Evolutionary conservation across 306 rosid genomes (phyloP), one percentile per base, ranked within the genome.

Genomic region (Sindora glabra): DNA sequence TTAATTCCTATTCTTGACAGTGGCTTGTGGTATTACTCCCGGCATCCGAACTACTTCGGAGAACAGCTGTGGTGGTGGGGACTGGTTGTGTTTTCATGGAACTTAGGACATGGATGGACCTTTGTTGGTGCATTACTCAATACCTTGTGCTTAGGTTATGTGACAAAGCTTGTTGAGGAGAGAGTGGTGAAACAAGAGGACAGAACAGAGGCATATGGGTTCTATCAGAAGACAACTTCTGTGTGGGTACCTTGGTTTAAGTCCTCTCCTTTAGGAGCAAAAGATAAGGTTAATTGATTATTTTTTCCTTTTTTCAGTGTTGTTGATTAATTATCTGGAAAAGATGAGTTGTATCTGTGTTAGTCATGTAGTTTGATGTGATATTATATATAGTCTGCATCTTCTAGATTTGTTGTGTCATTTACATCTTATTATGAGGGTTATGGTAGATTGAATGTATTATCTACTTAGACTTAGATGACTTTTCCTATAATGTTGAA

Each of bases 51-150:
- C 67, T 92, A 92, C 83, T 47, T 88, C 7, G 96, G 96, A 1
- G 99, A 92, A 81, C 92, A 82, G 27, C 53, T 92, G 40, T 92
- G 96, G 98, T 92, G 98, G 98, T 92, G 95, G 95, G 98, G 98
- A 8, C 62, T 88, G 2, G 83, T 62, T 65, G 57, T 83, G 19
- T 92, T 80, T 73, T 71, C 94, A 2, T 86, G 94, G 95, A 82
- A 68, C 62, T 48, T 92, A 15, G 96, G 98, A 51, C 44, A 74
- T 24, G 79, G 85, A 36, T 83, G 96, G 96, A 67, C 83, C 56
- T 75, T 76, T 40, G 29, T 78, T 39, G 99, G 99, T 9, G 56
- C 96, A 27, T 34, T 92, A 19, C 27, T 74, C 29, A 92, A 89
- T 54, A 81, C 81, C 14, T 4, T 88, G 81, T 83, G 96, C 79